Evolutionary conservation across 2,329 filamentous ascomycete genomes (phyloP).

Genomic region (Xylaria sp.): DNA sequence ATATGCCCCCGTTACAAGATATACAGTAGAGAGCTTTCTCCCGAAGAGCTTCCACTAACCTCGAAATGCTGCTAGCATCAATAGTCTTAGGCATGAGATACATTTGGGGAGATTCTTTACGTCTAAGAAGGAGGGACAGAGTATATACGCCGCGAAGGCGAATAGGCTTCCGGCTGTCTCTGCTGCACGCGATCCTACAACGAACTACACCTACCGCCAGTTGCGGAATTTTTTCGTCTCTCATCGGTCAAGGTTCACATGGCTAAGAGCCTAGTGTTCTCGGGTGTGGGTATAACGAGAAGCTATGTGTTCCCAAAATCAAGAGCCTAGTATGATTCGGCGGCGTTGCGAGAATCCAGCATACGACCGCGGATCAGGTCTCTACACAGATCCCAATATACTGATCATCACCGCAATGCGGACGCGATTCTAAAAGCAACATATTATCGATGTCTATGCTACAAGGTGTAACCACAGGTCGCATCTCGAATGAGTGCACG

Average conservation of each 20-base stretch:
- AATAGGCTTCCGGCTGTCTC: background rate
- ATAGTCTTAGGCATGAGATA: background rate
- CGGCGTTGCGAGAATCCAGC: background rate
- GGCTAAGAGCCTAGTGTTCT: background rate
- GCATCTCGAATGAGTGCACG: background rate
- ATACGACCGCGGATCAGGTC: background rate
- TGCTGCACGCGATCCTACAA: background rate
- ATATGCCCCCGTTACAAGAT: background rate
- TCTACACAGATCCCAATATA: background rate
- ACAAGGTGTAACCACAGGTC: background rate
- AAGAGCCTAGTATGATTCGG: background rate
- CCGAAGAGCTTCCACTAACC: background rate
- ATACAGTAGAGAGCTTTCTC: background rate
- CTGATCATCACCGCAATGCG: background rate
- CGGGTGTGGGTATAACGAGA: background rate
- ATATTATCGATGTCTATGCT: background rate
- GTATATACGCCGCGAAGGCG: background rate
- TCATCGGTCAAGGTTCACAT: no score
- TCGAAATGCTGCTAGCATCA: background rate
- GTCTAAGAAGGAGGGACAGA: background rate
- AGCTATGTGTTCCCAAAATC: background rate
- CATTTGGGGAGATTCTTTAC: background rate
- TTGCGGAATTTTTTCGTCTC: background rate
- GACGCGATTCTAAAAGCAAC: no score
- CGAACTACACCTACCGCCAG: background rate